Base-by-base conservation (phyloP, 768 basidiomycete species). In the Hemileccinum impolitum region DNA sequence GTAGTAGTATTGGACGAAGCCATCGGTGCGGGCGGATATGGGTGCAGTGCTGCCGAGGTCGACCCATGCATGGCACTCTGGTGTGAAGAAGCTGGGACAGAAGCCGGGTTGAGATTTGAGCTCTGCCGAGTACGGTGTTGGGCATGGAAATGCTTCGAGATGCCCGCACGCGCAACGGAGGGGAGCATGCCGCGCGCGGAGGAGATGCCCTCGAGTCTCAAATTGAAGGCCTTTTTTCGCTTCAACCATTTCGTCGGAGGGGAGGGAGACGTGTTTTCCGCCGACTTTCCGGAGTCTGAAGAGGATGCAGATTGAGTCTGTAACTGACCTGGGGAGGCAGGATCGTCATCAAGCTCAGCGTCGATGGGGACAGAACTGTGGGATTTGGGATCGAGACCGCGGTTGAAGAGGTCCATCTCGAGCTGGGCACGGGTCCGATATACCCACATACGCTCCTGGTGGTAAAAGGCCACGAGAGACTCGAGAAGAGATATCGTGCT, bases 401-500 rank as follows among this genome's bases (percentile, higher is more conserved):
- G 54, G 25, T 60, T 43, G 60, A 65, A 45, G 51, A 72, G 55
- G 38, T 75, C 73, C 60, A 76, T 70, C 65, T 83, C 80, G 55
- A 86, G 76, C 43, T 73, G 71, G 15, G 78, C 79, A 35, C 83
- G 80, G 41, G 81, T 82, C 48, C 80, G 80, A 53, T 82, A 79
- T 6, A 86, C 77, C 84, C 85, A 87, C 70, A 77, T 79, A 34
- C 80, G 80, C 67, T 87, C 83, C 54, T 80, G 77, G 61, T 84
- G 79, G 64, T 87, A 88, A 57, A 82, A 86, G 6, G 75, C 70
- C 36, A 82, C 74, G 44, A 88, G 79, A 23, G 78, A 76, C 57
- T 85, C 80, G 60, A 87, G 80, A 54, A 83, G 75, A 55, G 74
- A 69, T 39, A 77, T 70, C n/a, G 84, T 80, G 13, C 71, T 71